Conservation (phyloP, 495 filamentous ascomycete genomes). For the Xylaria curta region DNA sequence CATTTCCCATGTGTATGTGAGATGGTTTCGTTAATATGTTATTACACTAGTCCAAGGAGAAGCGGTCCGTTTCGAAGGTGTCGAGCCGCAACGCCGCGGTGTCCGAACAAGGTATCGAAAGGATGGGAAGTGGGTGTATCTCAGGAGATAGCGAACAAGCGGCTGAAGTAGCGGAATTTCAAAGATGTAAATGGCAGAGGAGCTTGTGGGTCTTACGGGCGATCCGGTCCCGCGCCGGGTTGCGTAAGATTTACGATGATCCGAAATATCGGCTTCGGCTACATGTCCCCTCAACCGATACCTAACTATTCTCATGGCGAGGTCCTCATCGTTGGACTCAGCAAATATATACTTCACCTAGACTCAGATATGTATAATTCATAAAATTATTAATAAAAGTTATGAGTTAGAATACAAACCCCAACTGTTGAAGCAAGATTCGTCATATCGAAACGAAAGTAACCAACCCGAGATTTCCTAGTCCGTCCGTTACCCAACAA, state of each 20-base stretch:
- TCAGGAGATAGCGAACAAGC: background rate
- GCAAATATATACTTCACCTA: background rate
- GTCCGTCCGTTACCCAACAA: background rate
- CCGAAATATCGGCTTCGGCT: background rate
- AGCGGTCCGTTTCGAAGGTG: background rate
- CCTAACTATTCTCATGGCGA: background rate
- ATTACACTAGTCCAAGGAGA: background rate
- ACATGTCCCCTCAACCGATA: background rate
- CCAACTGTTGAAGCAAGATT: background rate
- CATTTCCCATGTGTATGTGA: background rate
- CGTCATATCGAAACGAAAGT: background rate
- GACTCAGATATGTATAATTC: background rate
- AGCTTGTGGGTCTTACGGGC: background rate
- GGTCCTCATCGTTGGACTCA: background rate
- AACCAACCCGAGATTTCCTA: background rate
- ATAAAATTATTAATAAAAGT: background rate
- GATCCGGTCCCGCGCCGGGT: conserved; percentile 4
- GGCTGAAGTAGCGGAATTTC: too few species aligned
- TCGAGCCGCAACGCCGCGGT: background rate
- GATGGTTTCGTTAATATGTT: background rate
- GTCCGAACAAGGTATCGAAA: background rate
- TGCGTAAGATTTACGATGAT: conserved; percentile 10
- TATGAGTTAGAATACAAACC: background rate
- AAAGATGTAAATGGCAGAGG: background rate
- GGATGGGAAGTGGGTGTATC: background rate